phyloP scores from a whole-genome alignment of 2,329 filamentous ascomycete species.

The Neoscytalidium dimidiatum region DNA sequence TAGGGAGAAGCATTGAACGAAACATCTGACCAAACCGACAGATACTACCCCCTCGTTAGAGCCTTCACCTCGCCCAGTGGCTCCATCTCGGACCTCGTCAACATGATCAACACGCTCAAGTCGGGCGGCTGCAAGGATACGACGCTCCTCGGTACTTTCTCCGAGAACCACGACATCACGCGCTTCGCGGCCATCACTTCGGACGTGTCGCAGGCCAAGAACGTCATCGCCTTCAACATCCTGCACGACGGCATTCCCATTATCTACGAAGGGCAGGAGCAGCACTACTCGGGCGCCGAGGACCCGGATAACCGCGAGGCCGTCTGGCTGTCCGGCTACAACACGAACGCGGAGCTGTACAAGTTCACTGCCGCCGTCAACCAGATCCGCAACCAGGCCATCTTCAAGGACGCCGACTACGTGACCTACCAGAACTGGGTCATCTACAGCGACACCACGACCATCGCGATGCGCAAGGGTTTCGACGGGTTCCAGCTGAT shows the following conservation, averaged over 20 bases:
- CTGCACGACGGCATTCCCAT: slow-evolving; percentile 46
- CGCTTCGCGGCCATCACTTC: slow-evolving; percentile 41
- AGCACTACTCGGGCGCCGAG: slow-evolving; percentile 39
- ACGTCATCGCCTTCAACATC: slow-evolving; percentile 41
- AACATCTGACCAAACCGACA: neutral
- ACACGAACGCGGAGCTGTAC: slow-evolving; percentile 43
- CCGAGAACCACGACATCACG: slow-evolving; percentile 45
- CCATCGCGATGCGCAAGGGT: slow-evolving; percentile 49
- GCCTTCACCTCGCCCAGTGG: slow-evolving; percentile 39
- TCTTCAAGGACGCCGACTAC: slow-evolving; percentile 41
- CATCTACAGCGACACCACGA: slow-evolving; percentile 47
- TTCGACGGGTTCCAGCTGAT: slow-evolving; percentile 44
- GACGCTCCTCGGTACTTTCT: slow-evolving; percentile 40
- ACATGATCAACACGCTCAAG: slow-evolving; percentile 33
- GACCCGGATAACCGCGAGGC: slow-evolving; percentile 43
- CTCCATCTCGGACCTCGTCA: slow-evolving; percentile 41
- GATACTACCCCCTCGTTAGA: slow-evolving; percentile 39
- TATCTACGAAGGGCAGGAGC: slow-evolving; percentile 46
- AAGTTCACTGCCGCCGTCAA: slow-evolving; percentile 42
- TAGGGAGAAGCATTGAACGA: neutral
- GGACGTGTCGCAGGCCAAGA: slow-evolving; percentile 40
- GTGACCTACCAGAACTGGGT: slow-evolving; percentile 44
- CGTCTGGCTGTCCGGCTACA: slow-evolving; percentile 43
- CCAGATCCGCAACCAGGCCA: slow-evolving; percentile 44
- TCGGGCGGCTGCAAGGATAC: slow-evolving; percentile 37